Base-by-base conservation (phyloP, 169 alveolate genomes). In the Eimeria sp. region DNA sequence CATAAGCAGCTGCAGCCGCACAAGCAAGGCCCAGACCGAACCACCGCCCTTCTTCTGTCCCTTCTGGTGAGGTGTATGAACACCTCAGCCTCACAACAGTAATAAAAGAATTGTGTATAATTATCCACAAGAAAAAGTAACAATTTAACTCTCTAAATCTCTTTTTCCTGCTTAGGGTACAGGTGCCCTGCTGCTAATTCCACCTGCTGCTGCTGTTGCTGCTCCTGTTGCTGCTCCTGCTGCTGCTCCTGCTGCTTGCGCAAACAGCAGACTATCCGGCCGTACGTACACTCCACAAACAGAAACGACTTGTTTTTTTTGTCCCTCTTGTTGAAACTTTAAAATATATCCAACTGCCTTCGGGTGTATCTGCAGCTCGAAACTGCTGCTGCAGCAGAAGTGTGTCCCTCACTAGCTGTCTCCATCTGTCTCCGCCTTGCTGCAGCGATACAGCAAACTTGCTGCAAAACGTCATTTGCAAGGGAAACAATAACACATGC, bases 81-180 rank as follows among this genome's bases (percentile, higher is more conserved):
- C 87, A 51, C 63, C 87, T 76, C 87, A 34, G 87, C 43, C 80
- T 34, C 80, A 13, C 80, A n/a, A 6, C 80, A n/a, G 80, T 49
- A n/a, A 0, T 11, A 7, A 6, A 6, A 11, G 18, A n/a, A 11
- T 6, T 70, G 25, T 70, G 43, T 34, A 10, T 30, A 70, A n/a
- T 70, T 70, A 20, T 34, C 7, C 11, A 11, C 27, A 14, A 18
- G n/a, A 61, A 61, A 61, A 16, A 61, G n/a, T 4, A 61, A 4
- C 18, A 61, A 61, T 13, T 61, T 16, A 61, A 18, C 63, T 16
- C 63, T 20, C 2, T 27, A n/a, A 70, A 7, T n/a, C 47, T 30
- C 47, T 5, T n/a, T 10, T 70, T 70, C n/a, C 75, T 25, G 75
- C 4, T 65, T 65, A n/a, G 34, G 75, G 75, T 1, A 65, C 43